Base-by-base conservation (phyloP, 176 grass and related monocot species). In the Oryza nivara region DNA sequence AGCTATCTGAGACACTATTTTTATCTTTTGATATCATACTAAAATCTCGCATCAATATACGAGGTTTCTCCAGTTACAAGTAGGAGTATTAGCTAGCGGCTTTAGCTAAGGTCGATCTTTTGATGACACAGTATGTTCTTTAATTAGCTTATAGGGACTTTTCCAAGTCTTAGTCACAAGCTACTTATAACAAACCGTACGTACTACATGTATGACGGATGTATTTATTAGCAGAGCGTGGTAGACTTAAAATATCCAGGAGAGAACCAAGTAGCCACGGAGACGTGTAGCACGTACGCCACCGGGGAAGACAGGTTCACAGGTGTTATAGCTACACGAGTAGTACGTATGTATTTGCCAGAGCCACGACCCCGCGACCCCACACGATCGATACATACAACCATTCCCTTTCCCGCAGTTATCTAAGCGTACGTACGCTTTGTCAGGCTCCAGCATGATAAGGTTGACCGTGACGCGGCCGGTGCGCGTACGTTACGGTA, bases 401-500 rank as follows among this genome's bases (percentile, higher is more conserved):
- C 52, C 52, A 56, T 17, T 56, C 52, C 52, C 17, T 56, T 56
- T 56, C 16, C 52, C 16, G 52, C 16, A 56, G 52, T 20, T 56
- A 49, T 25, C 47, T 0, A 25, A 32, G 41, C 17, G 41, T 14
- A 8, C 11, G 77, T 36, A 38, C 36, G 36, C 36, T 9, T 9
- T 35, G 30, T 51, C 47, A 4, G 78, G 23, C 72, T 46, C 6
- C 6, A 51, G 73, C 79, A 25, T 71, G 73, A 77, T 9, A 82
- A 41, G 40, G 73, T 71, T 88, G 79, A 82, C 79, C 49, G 7
- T 23, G 58, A 63, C 58, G 58, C 58, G 58, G 7, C 9, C 43
- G 6, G 56, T 61, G 58, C 5, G 9, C 58, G 9, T 63, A 63
- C 58, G n/a, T 8, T 23, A 41, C 13, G 7, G 30, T 32, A 32